Percentiles rank a stretch among this genome's conserved stretches.
These are phyloP conservation scores for Aspergillus nanangensis DNA, from an alignment of 495 filamentous ascomycete genomes.

Conservation along the genomic window DNA sequence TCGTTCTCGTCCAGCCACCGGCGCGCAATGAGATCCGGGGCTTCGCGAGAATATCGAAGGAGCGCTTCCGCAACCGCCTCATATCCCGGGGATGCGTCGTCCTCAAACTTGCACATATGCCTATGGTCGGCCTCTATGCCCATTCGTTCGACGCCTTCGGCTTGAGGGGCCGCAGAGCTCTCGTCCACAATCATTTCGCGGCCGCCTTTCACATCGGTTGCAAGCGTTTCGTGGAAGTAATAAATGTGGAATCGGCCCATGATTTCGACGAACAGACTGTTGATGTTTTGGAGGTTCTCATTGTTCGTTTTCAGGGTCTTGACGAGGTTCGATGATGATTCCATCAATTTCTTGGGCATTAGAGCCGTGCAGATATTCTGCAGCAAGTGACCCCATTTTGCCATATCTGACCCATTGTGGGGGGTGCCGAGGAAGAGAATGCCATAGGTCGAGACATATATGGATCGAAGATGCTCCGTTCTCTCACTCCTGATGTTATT, in stretches of 20 bases:
- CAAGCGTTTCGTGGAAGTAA: slow-evolving; percentile 67
- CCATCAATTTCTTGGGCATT: slow-evolving; percentile 65
- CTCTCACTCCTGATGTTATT: slow-evolving; percentile 59
- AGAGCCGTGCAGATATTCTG: slow-evolving; percentile 69
- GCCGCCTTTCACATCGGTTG: slow-evolving; percentile 60
- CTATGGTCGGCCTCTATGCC: slow-evolving; percentile 81
- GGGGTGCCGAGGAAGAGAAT: slow-evolving; percentile 88
- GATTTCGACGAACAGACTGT: slow-evolving; percentile 68
- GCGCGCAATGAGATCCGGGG: slow-evolving; percentile 50
- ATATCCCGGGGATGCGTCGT: slow-evolving; percentile 67
- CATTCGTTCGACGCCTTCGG: slow-evolving; percentile 70
- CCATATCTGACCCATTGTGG: slow-evolving; percentile 72
- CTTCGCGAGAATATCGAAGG: slow-evolving; percentile 60
- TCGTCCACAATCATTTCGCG: slow-evolving; percentile 67
- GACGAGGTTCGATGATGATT: slow-evolving; percentile 65
- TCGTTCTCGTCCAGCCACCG: slow-evolving; percentile 63
- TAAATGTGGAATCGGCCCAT: slow-evolving; percentile 68
- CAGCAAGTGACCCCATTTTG: slow-evolving; percentile 70
- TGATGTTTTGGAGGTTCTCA: slow-evolving; percentile 78
- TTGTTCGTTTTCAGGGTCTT: slow-evolving; percentile 71
- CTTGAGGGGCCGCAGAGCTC: slow-evolving; percentile 66
- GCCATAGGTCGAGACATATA: slow-evolving; percentile 79
- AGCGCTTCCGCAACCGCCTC: slow-evolving; percentile 68
- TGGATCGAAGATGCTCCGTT: slow-evolving; percentile 68
- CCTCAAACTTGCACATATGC: slow-evolving; percentile 84